Evolutionary conservation across 768 basidiomycete genomes (phyloP), one percentile per base, ranked within the genome.

Genomic region (Pisolithus sp.): DNA sequence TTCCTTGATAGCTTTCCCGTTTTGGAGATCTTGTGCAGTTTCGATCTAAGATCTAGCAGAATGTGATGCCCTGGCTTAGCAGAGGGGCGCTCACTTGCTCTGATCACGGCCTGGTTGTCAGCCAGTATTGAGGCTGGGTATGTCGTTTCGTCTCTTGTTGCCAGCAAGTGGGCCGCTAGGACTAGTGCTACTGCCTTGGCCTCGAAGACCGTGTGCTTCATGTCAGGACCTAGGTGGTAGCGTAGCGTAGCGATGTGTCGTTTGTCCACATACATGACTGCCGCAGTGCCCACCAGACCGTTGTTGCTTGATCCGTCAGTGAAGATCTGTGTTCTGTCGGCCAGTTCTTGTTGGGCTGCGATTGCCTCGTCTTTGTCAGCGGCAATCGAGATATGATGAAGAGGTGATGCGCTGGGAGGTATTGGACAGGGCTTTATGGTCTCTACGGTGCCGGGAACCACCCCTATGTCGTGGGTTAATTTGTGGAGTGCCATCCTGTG

Each of bases 241-340:
- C 8, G 7, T 18, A 54, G 24, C 10, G 9, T 40, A 10, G 51
- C 51, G 23, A 38, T n/a, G 0, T 17, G 20, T 39, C 26, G 15
- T 4, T 43, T 36, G 18, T 20, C 37, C 13, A 48, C 23, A 8
- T 43, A 50, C 23, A 57, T 38, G 7, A 60, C 52, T 28, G 57
- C 60, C 44, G 61, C 59, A 39, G 62, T 68, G 13, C 67, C 66
- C 4, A 62, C 56, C 9, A 40, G 30, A 4, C 57, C 56, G 18
- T 61, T 36, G 2, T 51, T 39, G 5, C 57, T 56, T n/a, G 57
- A 67, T 15, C 66, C 58, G 46, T 65, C 58, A 24, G 51, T 53
- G 51, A 54, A 62, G 2, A 64, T 41, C 15, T 48, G 12, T 0
- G 40, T 24, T 1, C n/a, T n/a, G 49, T 42, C 12, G 5, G 4